Conservation (phyloP, 176 grass and related monocot genomes). For the Leersia perrieri region DNA sequence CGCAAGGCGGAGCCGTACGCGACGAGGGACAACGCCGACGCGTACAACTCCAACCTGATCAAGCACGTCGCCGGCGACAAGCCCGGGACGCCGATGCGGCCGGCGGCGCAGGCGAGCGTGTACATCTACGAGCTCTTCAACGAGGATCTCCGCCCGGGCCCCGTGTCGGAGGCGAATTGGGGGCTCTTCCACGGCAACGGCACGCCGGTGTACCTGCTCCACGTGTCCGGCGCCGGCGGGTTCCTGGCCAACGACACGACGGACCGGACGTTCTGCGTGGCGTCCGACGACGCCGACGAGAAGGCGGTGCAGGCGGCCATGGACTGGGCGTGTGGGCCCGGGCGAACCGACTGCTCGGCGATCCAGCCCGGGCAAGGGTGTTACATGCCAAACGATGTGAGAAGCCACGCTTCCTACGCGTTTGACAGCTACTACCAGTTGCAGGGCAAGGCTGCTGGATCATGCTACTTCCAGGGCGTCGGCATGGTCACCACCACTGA, state of each 20-base stretch:
- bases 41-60: constrained; percentile 89
- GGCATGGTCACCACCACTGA: constrained; percentile 94
- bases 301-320: constrained; percentile 90
- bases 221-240: constrained; percentile 60
- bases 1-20: constrained; percentile 68
- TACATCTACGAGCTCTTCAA: constrained; percentile 98
- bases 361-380: constrained; percentile 82
- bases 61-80: constrained; percentile 69
- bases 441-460: constrained; percentile 65
- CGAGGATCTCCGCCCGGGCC: constrained; percentile 84
- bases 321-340: constrained; percentile 95
- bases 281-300: constrained; percentile 69
- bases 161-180: constrained; percentile 85
- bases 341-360: constrained; percentile 76
- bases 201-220: constrained; percentile 82
- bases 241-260: constrained; percentile 94
- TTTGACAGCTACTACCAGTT: constrained; percentile 91
- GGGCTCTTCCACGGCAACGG: constrained; percentile 96
- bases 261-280: constrained; percentile 82
- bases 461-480: constrained; percentile 89
- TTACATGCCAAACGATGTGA: constrained; percentile 75
- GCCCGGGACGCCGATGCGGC: constrained; percentile 80
- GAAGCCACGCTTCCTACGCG: constrained; percentile 79
- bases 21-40: constrained; percentile 65
- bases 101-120: constrained; percentile 54